These are phyloP conservation scores for Solanum pinnatisectum DNA, from an alignment of 257 asterid genomes.

Conservation along the genomic window DNA sequence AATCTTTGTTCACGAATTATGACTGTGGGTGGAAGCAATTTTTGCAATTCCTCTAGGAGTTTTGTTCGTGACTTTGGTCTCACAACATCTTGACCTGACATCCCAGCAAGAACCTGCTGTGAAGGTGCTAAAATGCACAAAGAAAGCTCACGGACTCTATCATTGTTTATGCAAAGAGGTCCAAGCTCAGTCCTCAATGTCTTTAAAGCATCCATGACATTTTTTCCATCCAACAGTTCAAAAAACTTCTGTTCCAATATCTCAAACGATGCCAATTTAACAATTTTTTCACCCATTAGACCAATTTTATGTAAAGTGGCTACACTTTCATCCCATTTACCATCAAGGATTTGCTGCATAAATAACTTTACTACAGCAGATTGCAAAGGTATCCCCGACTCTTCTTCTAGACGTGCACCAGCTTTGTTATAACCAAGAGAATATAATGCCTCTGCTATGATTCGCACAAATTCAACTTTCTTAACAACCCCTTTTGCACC, in stretches of 20 bases:
- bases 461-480: conserved; percentile 65
- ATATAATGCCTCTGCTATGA: conserved; percentile 67
- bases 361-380: conserved; percentile 46
- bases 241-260: conserved; percentile 77
- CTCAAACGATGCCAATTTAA: conserved; percentile 51
- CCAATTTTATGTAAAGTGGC: conserved; percentile 41
- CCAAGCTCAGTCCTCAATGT: conserved; percentile 71
- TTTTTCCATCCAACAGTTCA: conserved; percentile 51
- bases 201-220: conserved; percentile 63
- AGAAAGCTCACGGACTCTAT: conserved; percentile 59
- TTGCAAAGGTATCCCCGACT: conserved; percentile 61
- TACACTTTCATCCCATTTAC: conserved; percentile 81
- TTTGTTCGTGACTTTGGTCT: conserved; percentile 37
- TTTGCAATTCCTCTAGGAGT: conserved; percentile 58
- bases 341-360: conserved; percentile 65
- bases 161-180: conserved; percentile 39
- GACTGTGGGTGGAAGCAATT: conserved; percentile 63
- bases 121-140: conserved; percentile 42
- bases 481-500: conserved; percentile 61
- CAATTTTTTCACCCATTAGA: conserved; percentile 35
- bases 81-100: conserved; percentile 18
- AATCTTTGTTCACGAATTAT: conserved; percentile 64
- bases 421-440: conserved; percentile 71
- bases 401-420: conserved; percentile 64
- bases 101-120: conserved; percentile 18